Base-by-base conservation (phyloP, 306 rosid species). In the Hylodesmum podocarpum region DNA sequence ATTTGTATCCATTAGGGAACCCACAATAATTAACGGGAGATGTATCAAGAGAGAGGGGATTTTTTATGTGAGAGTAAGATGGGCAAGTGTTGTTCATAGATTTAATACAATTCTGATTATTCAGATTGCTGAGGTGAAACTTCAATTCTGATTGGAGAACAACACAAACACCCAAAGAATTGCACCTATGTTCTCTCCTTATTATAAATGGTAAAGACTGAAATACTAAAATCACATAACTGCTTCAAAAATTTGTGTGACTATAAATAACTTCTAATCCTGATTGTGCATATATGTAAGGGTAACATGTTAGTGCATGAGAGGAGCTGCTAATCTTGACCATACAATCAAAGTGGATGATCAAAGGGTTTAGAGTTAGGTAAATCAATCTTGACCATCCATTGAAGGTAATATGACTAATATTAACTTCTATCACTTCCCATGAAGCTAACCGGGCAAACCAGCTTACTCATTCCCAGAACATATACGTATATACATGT, bases 1-100 rank as follows among this genome's bases (percentile, higher is more conserved):
- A 64, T 72, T 72, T 21, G 18, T 53, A 15, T 63, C 65, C 39
- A 63, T 50, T 62, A 11, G 22, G 79, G 39, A 62, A 51, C 36
- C 9, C 13, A 61, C 44, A 10, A 39, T 27, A 31, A 50, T 71
- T 36, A 79, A 24, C 54, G 13, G 25, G 36, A 25, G 34, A n/a
- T 3, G 8, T 55, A 24, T 25, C 57, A 50, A 12, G 8, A 25
- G 63, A 25, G 64, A 10, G 4, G 18, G 36, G 1, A 4, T 14
- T 6, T 57, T 27, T 5, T 13, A 57, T 13, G n/a, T 29, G 3
- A 57, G 16, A 57, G 10, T 27, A 40, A 15, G 37, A 15, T 58
- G 40, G 37, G n/a, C 22, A 58, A 15, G 13, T 14, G 28, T 6
- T 27, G 37, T 25, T 18, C 11, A 50, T 18, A n/a, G n/a, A n/a